Evolutionary conservation across 2,329 filamentous ascomycete species (phyloP).

Genomic region (Neurospora crassa): DNA sequence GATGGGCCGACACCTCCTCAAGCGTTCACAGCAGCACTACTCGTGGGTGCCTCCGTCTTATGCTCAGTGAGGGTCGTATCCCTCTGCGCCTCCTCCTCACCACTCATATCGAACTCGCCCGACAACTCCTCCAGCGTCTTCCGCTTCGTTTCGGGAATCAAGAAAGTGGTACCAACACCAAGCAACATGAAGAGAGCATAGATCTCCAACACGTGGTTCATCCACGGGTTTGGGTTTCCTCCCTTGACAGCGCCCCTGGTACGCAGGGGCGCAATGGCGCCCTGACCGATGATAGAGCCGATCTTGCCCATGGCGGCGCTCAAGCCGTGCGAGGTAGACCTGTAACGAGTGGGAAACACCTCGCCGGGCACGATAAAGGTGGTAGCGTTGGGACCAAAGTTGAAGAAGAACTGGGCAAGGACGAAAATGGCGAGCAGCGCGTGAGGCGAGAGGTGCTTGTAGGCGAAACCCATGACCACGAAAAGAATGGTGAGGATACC

Average conservation of each 20-base stretch:
- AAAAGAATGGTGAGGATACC: conserved; percentile 51
- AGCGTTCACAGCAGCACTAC: background rate
- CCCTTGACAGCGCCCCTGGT: conserved; percentile 32
- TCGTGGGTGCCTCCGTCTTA: background rate
- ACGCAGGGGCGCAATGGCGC: conserved; percentile 46
- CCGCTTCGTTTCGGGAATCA: conserved; percentile 67
- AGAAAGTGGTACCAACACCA: conserved; percentile 56
- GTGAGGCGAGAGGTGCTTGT: conserved; percentile 39
- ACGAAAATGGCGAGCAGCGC: conserved; percentile 48
- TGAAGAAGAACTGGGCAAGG: conserved; percentile 50
- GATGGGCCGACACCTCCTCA: background rate
- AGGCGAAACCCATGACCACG: conserved; percentile 54
- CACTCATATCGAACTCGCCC: conserved; percentile 13
- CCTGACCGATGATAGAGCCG: conserved; percentile 47
- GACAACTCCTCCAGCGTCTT: conserved; percentile 60
- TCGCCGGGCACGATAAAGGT: conserved; percentile 49
- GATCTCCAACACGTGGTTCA: conserved; percentile 70
- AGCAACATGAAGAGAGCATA: conserved; percentile 68
- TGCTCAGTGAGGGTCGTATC: background rate
- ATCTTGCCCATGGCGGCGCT: conserved; percentile 45
- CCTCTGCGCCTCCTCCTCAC: conserved; percentile 7
- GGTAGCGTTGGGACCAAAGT: conserved; percentile 48
- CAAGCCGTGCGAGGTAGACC: conserved; percentile 48
- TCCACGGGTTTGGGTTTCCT: conserved; percentile 46
- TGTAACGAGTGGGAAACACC: conserved; percentile 46